These are phyloP conservation scores for Ophiostoma tasmaniense DNA, from an alignment of 2,329 filamentous ascomycete genomes.

Conservation along the genomic window DNA sequence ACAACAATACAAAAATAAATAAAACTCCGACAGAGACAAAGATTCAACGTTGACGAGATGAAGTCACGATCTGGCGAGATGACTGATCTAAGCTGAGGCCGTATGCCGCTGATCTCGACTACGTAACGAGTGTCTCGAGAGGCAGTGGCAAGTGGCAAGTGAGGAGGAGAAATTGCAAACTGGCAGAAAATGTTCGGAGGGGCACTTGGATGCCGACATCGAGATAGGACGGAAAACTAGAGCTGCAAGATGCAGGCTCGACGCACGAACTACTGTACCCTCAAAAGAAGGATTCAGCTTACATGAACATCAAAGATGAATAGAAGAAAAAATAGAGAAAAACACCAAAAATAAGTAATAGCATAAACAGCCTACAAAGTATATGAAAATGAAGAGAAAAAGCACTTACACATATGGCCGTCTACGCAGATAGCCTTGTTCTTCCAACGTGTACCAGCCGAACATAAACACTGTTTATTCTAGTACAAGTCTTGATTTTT, in stretches of 20 bases:
- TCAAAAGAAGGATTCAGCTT: neutral
- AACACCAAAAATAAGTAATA: neutral
- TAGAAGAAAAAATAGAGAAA: neutral
- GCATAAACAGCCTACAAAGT: neutral
- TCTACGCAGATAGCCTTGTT: neutral
- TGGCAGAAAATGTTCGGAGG: neutral
- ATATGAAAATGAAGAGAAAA: neutral
- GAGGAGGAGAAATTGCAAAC: neutral
- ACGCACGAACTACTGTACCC: neutral
- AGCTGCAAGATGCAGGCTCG: neutral
- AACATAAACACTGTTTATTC: neutral
- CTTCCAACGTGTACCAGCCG: neutral
- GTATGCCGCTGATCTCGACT: conserved; percentile 8
- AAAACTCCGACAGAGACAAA: neutral
- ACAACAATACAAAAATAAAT: conserved; percentile 6
- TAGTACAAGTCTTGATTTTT: neutral
- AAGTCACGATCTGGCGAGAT: conserved; percentile 4
- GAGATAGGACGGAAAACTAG: neutral
- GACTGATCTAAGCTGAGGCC: conserved; percentile 10
- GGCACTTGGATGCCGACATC: neutral
- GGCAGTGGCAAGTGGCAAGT: neutral
- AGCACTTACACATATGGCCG: neutral
- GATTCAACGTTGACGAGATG: conserved; percentile 1
- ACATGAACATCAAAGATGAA: neutral
- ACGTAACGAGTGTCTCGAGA: conserved; percentile 2